Base-by-base conservation (phyloP, 2,329 filamentous ascomycete genomes). In the Tolypocladium sp. region DNA sequence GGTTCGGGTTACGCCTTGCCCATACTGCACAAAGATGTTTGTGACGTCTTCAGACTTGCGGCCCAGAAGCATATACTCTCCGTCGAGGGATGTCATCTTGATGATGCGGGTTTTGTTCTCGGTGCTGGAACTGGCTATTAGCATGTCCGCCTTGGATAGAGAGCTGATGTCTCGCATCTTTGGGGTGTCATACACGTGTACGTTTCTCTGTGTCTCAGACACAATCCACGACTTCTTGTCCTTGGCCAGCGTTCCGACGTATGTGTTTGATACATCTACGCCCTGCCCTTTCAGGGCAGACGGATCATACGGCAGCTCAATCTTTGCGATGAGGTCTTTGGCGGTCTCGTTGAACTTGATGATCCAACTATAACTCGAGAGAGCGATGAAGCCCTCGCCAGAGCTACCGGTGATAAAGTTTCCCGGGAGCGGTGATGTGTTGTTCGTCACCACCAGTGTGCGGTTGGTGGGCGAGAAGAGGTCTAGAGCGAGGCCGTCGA, bases 21-120 rank as follows among this genome's bases (percentile, higher is more conserved):
- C 70, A 56, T 70, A 72, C 41, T 71, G 69, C 20, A 72, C 63
- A 59, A 72, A 72, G 17, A 71, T 67, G 44, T 71, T 70, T 8
- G 63, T 59, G 2, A 57, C 63, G 54, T 72, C 70, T 7, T 60
- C 58, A 0, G 63, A 66, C 37, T 64, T 63, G 27, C 69, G 62
- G 4, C 68, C 70, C 10, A 72, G 61, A 5, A 71, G 66, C 60
- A 68, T 64, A 49, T 70, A 70, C 53, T 72, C 69, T 17, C 70
- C 70, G 44, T 67, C 66, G 7, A 71, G 35, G 4, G 65, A 66
- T 1, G 69, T 71, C 64, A 71, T 66, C 59, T 70, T 69, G 59
- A 69, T 67, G 35, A 71, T 70, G 3, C 69, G n/a, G n/a, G n/a
- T n/a, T n/a, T n/a, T n/a, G n/a, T n/a, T n/a, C n/a, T n/a, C n/a